Percentiles rank a stretch among this genome's conserved stretches.
phyloP scores from a whole-genome alignment of 805 yeast species.

The Yamadazyma scolyti region DNA sequence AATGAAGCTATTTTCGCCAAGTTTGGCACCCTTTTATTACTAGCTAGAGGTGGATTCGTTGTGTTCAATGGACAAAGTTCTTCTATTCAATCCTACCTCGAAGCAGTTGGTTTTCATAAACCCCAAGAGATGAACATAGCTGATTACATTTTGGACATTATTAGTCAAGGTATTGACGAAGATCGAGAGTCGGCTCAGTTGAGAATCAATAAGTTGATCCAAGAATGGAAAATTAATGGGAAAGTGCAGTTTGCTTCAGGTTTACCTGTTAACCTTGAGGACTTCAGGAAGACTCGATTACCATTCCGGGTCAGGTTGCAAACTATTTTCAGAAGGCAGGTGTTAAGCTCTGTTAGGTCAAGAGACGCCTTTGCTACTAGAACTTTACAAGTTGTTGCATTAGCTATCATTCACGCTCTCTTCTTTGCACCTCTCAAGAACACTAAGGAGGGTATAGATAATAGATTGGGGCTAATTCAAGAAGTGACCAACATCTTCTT shows the following conservation, averaged over 20 bases:
- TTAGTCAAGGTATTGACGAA: conserved; percentile 43
- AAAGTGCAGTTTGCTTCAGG: conserved; percentile 3
- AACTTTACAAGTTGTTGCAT: conserved; percentile 57
- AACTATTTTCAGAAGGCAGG: conserved; percentile 30
- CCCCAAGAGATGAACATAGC: conserved; percentile 68
- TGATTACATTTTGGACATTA: conserved; percentile 67
- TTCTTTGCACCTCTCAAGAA: conserved; percentile 49
- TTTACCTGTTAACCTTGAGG: conserved; percentile 16
- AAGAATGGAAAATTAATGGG: conserved; percentile 19
- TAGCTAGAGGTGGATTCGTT: conserved; percentile 71
- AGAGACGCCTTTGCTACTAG: conserved; percentile 62
- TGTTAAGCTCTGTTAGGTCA: conserved; percentile 30
- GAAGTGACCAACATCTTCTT: conserved; percentile 69
- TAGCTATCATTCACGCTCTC: conserved; percentile 63
- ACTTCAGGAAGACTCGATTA: conserved; percentile 21
- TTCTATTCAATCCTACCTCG: conserved; percentile 47
- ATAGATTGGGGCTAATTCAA: conserved; percentile 74
- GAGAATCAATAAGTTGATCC: conserved; percentile 22
- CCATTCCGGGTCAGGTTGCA: conserved; percentile 25
- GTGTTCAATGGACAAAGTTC: conserved; percentile 60
- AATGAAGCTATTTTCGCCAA: conserved; percentile 57
- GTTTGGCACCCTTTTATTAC: conserved; percentile 68
- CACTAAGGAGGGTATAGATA: conserved; percentile 48
- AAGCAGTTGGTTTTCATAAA: conserved; percentile 40
- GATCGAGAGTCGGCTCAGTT: conserved; percentile 14